These are phyloP conservation scores for Rhododendron williamsianum DNA, from an alignment of 148 eudicot species.

Conservation along the genomic window DNA sequence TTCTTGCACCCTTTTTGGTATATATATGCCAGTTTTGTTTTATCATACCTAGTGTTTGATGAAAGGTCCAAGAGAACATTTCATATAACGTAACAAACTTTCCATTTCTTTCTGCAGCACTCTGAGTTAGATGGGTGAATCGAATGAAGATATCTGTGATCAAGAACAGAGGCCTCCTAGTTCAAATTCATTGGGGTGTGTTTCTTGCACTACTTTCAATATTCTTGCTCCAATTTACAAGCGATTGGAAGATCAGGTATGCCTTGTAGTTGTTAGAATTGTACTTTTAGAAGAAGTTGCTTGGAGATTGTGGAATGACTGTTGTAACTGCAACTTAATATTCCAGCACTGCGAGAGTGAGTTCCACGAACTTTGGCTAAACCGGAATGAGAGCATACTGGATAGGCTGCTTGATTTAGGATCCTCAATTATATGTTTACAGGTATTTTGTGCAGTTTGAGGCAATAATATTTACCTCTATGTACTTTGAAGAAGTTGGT, in stretches of 20 bases:
- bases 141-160: conserved; percentile 1
- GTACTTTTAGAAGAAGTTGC: background rate
- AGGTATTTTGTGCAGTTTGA: conserved; percentile 19
- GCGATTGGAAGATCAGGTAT: conserved; percentile 38
- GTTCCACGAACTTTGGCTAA: conserved; percentile 31
- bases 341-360: conserved; percentile 41
- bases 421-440: conserved; percentile 49
- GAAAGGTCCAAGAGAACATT: conserved; percentile 12
- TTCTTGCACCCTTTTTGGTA: background rate
- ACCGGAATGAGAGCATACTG: conserved; percentile 34
- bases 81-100: background rate
- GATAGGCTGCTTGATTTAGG: conserved; percentile 32
- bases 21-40: background rate
- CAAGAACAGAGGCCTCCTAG: background rate
- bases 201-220: conserved; percentile 48
- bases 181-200: background rate
- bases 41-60: conserved; percentile 8
- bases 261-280: background rate
- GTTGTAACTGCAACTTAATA: background rate
- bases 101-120: background rate
- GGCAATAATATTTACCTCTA: background rate
- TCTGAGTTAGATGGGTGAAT: conserved; percentile 6
- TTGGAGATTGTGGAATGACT: background rate
- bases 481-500: background rate
- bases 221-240: conserved; percentile 55